These are phyloP conservation scores for Metschnikowia gelsemii DNA, from an alignment of 805 yeast species.

Conservation along the genomic window DNA sequence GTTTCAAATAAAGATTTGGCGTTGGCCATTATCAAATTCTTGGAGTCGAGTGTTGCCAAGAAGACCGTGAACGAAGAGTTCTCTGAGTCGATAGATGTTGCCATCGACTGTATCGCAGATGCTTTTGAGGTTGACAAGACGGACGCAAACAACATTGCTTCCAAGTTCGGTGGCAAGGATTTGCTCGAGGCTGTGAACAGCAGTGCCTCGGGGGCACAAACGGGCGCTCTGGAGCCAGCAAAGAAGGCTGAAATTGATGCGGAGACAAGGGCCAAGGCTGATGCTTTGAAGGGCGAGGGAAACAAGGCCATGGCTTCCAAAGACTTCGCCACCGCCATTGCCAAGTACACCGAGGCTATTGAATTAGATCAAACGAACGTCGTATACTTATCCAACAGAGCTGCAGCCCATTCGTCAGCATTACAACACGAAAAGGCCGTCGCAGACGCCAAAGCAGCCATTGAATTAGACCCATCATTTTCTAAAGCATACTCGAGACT, in stretches of 20 bases:
- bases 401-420: conserved; percentile 89
- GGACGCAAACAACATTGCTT: conserved; percentile 31
- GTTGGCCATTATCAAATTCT: conserved; percentile 68
- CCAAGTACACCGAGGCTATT: conserved; percentile 79
- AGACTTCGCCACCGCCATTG: conserved; percentile 69
- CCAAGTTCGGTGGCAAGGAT: conserved; percentile 48
- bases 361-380: conserved; percentile 68
- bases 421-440: conserved; percentile 75
- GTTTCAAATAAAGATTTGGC: conserved; percentile 65
- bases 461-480: conserved; percentile 71
- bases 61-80: conserved; percentile 75
- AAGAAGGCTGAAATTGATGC: conserved; percentile 40
- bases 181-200: conserved; percentile 45
- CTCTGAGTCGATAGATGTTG: conserved; percentile 87
- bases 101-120: conserved; percentile 88
- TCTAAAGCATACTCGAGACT: conserved; percentile 93
- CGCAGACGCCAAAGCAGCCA: conserved; percentile 80
- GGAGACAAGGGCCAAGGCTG: conserved; percentile 73
- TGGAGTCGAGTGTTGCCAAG: conserved; percentile 55
- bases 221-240: conserved; percentile 27
- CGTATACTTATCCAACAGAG: conserved; percentile 88
- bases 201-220: conserved; percentile 22
- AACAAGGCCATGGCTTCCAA: conserved; percentile 82
- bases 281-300: conserved; percentile 79
- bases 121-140: conserved; percentile 67